These are phyloP conservation scores for Neolecta irregularis DNA, from an alignment of 1,139 yeast species.

Conservation along the genomic window DNA sequence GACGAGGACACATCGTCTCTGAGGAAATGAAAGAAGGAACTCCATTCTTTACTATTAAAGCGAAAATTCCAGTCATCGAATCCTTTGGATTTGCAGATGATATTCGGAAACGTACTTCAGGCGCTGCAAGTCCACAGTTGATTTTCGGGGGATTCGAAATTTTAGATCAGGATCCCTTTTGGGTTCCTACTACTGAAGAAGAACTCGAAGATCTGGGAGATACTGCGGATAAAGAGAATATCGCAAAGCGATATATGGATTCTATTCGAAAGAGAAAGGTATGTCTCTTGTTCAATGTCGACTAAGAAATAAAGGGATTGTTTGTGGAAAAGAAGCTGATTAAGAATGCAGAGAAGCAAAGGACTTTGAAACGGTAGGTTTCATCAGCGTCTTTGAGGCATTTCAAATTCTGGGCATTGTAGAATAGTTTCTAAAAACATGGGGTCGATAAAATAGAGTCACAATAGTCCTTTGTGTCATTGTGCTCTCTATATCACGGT, in stretches of 20 bases:
- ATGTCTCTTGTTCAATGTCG: background rate
- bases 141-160: slow-evolving; percentile 79
- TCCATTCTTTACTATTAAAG: slow-evolving; percentile 78
- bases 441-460: too few relatives aligned
- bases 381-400: background rate
- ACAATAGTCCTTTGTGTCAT: too few relatives aligned
- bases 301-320: slow-evolving; percentile 35
- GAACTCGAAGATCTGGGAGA: slow-evolving; percentile 90
- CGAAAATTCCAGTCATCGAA: slow-evolving; percentile 81
- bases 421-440: too few relatives aligned
- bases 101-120: slow-evolving; percentile 81
- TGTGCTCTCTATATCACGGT: too few relatives aligned
- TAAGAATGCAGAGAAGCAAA: slow-evolving; percentile 81
- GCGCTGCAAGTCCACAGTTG: slow-evolving; percentile 93
- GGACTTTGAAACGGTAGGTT: slow-evolving; percentile 42
- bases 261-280: slow-evolving; percentile 57
- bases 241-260: slow-evolving; percentile 78
- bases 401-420: too few relatives aligned
- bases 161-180: slow-evolving; percentile 85
- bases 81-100: slow-evolving; percentile 96
- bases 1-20: slow-evolving; percentile 70
- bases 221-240: slow-evolving; percentile 78
- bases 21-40: slow-evolving; percentile 98
- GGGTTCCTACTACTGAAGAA: slow-evolving; percentile 99
- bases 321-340: slow-evolving; percentile 82